Conservation (phyloP, 768 basidiomycete species). For the Sutorius australiensis region DNA sequence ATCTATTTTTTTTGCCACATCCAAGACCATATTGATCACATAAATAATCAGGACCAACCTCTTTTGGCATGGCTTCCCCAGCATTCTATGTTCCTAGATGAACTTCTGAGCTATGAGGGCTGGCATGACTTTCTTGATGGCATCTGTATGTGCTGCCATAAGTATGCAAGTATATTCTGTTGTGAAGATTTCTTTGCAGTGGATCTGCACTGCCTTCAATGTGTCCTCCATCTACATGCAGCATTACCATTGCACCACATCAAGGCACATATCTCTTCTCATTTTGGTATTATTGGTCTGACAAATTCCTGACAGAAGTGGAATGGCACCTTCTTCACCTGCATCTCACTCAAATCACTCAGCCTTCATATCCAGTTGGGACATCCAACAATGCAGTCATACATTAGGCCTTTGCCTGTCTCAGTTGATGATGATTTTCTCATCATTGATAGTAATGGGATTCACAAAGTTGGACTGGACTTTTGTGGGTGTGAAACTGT, state of each 20-base stretch:
- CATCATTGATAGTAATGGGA: conserved; percentile 15
- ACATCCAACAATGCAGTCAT: conserved; percentile 10
- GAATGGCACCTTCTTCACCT: conserved; percentile 16
- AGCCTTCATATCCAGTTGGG: conserved; percentile 26
- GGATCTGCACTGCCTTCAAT: conserved; percentile 5
- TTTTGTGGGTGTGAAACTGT: conserved; percentile 30
- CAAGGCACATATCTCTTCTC: not conserved
- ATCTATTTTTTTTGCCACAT: too few relatives aligned
- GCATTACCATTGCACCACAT: conserved; percentile 15
- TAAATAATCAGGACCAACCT: conserved; percentile 3
- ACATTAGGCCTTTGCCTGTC: conserved; percentile 7
- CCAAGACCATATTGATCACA: too few relatives aligned
- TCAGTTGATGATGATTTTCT: conserved; percentile 18
- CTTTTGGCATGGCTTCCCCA: conserved; percentile 5
- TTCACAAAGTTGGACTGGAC: conserved; percentile 28
- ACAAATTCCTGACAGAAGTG: conserved; percentile 6
- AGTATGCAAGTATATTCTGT: not conserved
- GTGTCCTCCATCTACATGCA: conserved; percentile 7
- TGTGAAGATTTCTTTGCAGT: conserved; percentile 11
- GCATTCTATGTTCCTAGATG: conserved; percentile 4
- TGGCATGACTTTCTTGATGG: not conserved
- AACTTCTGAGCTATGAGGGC: conserved; percentile 15
- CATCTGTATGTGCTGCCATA: not conserved
- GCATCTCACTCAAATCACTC: conserved; percentile 13
- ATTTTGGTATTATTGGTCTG: not conserved